A percentile compares a stretch with the other conserved stretches of the same genome.
These are phyloP conservation scores for Penicillium crustosum DNA, from an alignment of 2,329 filamentous ascomycete genomes.

Conservation along the genomic window DNA sequence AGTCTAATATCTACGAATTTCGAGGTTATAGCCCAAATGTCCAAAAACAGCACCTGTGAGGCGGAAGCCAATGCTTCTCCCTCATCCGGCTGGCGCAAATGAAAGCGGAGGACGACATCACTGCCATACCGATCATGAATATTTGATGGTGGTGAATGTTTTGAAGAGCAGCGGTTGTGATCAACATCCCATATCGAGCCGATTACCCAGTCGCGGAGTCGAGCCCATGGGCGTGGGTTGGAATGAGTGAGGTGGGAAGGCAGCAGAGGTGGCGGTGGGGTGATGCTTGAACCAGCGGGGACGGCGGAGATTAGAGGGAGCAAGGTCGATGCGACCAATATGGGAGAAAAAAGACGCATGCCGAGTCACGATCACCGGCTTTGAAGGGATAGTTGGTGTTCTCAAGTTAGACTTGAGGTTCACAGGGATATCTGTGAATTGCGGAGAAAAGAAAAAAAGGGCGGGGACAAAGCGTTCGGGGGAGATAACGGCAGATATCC, in stretches of 20 bases:
- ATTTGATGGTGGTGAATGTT: constrained; percentile 36
- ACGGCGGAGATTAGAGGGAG: constrained; percentile 30
- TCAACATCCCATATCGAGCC: constrained; percentile 45
- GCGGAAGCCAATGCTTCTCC: constrained; percentile 71
- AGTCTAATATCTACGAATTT: constrained; percentile 84
- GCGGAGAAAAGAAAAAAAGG: constrained; percentile 1
- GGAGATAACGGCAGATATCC: neutral
- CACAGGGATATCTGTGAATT: constrained; percentile 1
- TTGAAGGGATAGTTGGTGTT: constrained; percentile 6
- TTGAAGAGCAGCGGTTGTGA: constrained; percentile 25
- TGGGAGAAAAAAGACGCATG: constrained; percentile 11
- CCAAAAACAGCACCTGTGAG: constrained; percentile 72
- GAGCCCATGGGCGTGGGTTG: constrained; percentile 37
- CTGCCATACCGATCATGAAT: constrained; percentile 63
- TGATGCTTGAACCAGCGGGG: constrained; percentile 40
- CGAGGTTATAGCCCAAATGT: constrained; percentile 83
- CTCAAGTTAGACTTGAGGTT: constrained; percentile 6
- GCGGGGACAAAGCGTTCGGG: neutral
- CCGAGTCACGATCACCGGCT: neutral
- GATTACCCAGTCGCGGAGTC: constrained; percentile 45
- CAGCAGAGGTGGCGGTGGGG: constrained; percentile 33
- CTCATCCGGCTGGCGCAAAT: constrained; percentile 67
- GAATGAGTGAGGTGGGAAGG: constrained; percentile 32
- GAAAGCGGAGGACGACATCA: constrained; percentile 88
- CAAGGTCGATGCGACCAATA: constrained; percentile 21